Percentiles rank a stretch among this genome's conserved stretches.
Conservation (phyloP, 805 yeast genomes). For the Hanseniaspora occidentalis region DNA sequence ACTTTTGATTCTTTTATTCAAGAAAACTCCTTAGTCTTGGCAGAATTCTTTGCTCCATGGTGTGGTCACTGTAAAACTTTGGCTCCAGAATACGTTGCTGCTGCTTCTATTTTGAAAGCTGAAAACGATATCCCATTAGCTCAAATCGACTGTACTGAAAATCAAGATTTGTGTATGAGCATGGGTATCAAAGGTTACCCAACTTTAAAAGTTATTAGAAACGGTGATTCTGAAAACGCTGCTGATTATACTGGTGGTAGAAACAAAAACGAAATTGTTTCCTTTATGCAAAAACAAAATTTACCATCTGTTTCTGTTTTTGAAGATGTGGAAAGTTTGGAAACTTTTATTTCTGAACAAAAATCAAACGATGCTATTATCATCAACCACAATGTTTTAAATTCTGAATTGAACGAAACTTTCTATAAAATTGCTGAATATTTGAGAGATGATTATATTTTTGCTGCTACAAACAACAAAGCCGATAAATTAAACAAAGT, state of each 20-base stretch:
- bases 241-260: conserved; percentile 78
- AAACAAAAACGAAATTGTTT: conserved; percentile 62
- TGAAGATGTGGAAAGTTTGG: conserved; percentile 35
- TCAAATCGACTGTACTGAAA: conserved; percentile 77
- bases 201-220: conserved; percentile 58
- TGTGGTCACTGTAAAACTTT: conserved; percentile 90
- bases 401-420: conserved; percentile 34
- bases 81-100: conserved; percentile 69
- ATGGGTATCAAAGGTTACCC: conserved; percentile 75
- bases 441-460: conserved; percentile 51
- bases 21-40: conserved; percentile 65
- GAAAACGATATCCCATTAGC: conserved; percentile 59
- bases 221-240: conserved; percentile 29
- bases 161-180: conserved; percentile 55
- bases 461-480: conserved; percentile 28
- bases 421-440: conserved; percentile 49
- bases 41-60: conserved; percentile 94
- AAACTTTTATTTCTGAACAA: conserved; percentile 24
- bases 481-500: conserved; percentile 12
- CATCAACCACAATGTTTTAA: conserved; percentile 37
- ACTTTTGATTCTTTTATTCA: conserved; percentile 54
- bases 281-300: conserved; percentile 70
- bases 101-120: conserved; percentile 60
- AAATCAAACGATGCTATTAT: conserved; percentile 31
- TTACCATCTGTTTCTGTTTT: conserved; percentile 58